Percentiles rank a stretch among this genome's conserved stretches.
Conservation (phyloP, 163 green algal genomes). For the Scenedesmus sp. region DNA sequence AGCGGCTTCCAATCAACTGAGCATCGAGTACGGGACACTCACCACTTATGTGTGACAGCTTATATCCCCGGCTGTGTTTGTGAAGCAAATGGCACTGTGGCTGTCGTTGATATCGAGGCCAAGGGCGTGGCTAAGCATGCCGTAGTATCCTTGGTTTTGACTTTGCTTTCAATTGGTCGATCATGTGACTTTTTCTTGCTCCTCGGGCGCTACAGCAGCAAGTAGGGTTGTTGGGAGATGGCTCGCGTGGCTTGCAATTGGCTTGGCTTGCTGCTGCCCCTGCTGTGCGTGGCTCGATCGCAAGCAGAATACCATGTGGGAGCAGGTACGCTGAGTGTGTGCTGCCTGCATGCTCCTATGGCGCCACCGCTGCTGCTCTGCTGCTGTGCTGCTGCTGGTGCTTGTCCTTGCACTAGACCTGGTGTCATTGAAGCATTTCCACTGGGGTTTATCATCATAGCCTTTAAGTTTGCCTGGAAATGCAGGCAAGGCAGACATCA, state of each 20-base stretch:
- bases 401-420: neutral
- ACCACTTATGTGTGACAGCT: too few species aligned
- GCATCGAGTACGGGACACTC: too few species aligned
- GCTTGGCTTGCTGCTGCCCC: neutral
- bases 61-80: neutral
- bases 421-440: neutral
- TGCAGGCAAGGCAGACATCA: slow-evolving; percentile 84
- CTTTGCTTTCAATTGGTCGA: neutral
- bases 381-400: slow-evolving; percentile 25
- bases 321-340: neutral
- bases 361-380: neutral
- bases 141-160: neutral
- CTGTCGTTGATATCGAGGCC: neutral
- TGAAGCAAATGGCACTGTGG: neutral
- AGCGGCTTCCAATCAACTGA: too few species aligned
- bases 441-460: neutral
- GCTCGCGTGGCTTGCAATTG: neutral
- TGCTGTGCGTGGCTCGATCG: neutral
- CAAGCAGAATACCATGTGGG: neutral
- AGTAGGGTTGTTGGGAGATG: neutral
- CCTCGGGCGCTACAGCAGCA: neutral
- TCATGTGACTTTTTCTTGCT: neutral
- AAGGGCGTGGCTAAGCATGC: neutral
- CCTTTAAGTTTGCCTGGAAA: neutral
- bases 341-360: neutral